Evolutionary conservation across 1,284 basidiomycete species (phyloP), one percentile per base, ranked within the genome.

Genomic region (Moesziomyces sp.): DNA sequence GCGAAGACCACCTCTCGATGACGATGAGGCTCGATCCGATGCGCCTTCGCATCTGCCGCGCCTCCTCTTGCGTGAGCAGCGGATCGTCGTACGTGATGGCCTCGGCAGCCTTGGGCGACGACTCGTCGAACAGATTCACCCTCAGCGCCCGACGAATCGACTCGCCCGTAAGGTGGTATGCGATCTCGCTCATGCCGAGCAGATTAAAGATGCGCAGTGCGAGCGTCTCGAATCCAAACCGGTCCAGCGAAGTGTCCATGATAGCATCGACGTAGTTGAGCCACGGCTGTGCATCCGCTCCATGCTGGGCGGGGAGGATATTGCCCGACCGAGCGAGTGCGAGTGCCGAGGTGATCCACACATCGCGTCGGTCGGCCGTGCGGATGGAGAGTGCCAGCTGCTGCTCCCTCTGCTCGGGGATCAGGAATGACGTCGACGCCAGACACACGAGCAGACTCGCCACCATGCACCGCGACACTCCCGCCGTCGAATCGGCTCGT

Each of bases 181-280:
- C 35, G 7, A 60, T 18, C 46, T 71, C 68, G 42, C 46, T 51
- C 61, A 60, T 60, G 0, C 68, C 68, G 7, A 61, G 23, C 38
- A 71, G 46, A 5, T 50, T 21, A 35, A 65, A 71, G 19, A 65
- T 58, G 19, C 68, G 61, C 13, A 47, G 16, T 0, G 57, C 44
- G 3, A 71, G 48, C 28, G 55, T 51, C 14, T 71, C 61, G 19
- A 71, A 71, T 16, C 61, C 61, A 23, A 65, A 65, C 38, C 61
- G 44, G n/a, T 71, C 68, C n/a, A 69, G 16, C 7, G 60, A 63
- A 1, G 60, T 44, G 24, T 69, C 66, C 4, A 40, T n/a, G 18
- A 56, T 33, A 0, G 50, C 6, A 21, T 59, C 57, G 30, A 57
- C 35, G 35, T 63, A 69, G 46, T 69, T 56, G 35, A 59, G 14